Evolutionary conservation across 2,329 filamentous ascomycete species (phyloP).

Genomic region (Botrytis medusae): DNA sequence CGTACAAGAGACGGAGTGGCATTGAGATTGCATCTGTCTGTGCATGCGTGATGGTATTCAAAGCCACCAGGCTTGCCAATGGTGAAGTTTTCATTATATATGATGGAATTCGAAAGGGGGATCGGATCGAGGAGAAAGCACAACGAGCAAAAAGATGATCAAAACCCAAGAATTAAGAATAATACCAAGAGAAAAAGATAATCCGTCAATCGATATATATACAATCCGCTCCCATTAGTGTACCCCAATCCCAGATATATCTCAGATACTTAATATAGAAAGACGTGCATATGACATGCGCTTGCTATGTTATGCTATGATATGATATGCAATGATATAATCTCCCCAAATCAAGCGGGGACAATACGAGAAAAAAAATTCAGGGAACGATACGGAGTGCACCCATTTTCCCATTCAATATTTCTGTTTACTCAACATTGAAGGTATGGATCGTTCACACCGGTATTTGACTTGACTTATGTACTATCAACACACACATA

Average conservation of each 20-base stretch:
- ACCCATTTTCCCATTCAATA: background rate
- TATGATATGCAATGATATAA: background rate
- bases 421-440: background rate
- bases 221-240: background rate
- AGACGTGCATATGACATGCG: background rate
- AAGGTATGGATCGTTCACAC: background rate
- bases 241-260: background rate
- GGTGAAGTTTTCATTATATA: background rate
- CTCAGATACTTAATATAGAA: background rate
- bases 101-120: background rate
- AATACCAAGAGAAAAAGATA: background rate
- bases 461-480: background rate
- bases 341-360: background rate
- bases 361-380: background rate
- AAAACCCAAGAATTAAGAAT: background rate
- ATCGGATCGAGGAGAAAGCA: too few species aligned
- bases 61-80: conserved; percentile 1
- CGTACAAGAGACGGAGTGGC: conserved; percentile 6
- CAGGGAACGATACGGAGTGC: background rate
- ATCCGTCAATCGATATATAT: background rate
- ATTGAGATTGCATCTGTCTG: background rate
- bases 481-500: background rate
- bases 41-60: background rate
- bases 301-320: background rate
- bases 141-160: background rate